Evolutionary conservation across 1,284 basidiomycete species (phyloP).

Genomic region (Ustilago tritici): DNA sequence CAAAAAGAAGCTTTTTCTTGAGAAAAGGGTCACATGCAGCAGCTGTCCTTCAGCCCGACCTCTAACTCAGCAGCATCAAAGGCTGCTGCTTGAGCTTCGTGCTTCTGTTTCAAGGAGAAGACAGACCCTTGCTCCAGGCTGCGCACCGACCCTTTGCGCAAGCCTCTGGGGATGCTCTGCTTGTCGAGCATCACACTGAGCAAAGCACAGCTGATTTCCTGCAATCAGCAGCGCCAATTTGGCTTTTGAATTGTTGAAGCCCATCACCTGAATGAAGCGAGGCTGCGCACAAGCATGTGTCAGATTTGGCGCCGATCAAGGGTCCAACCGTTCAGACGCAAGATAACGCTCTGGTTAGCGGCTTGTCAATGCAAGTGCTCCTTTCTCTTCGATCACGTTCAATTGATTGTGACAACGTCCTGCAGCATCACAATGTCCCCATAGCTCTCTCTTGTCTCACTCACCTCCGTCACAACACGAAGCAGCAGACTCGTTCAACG

Average conservation of each 20-base stretch:
- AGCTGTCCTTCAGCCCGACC: background rate
- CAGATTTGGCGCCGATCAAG: background rate
- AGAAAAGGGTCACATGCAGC: background rate
- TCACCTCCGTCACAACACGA: background rate
- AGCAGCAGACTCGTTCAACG: background rate
- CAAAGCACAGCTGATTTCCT: too few species aligned
- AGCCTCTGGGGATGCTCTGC: too few species aligned
- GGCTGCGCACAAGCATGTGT: background rate
- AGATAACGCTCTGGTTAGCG: background rate
- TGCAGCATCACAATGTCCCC: background rate
- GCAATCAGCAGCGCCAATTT: too few species aligned
- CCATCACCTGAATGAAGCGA: background rate
- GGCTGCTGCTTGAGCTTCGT: background rate
- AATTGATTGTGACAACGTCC: background rate
- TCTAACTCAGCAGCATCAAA: background rate
- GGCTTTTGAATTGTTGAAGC: too few species aligned
- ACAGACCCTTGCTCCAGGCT: background rate
- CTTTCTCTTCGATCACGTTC: too few species aligned
- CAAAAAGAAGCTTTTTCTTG: constrained; percentile 3
- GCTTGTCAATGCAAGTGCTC: too few species aligned
- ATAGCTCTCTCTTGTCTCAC: background rate
- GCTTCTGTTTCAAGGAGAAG: background rate
- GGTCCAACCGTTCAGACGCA: background rate
- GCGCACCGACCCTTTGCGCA: background rate
- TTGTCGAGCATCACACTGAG: too few species aligned